Base-by-base conservation (phyloP, 129 eudicot genomes). In the Mikania micrantha region DNA sequence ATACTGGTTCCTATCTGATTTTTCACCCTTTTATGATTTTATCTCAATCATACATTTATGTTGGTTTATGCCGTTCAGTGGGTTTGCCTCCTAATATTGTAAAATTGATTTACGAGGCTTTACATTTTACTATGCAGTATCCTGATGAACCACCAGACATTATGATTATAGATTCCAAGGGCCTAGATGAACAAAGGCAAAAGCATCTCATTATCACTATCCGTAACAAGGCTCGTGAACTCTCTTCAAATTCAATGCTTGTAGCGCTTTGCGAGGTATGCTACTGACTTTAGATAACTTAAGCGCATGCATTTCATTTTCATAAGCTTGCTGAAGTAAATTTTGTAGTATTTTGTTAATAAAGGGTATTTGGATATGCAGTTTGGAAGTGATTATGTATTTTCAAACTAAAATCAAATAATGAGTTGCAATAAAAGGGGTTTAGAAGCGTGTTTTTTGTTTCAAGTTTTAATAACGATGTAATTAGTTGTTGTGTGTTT, bases 211-310 rank as follows among this genome's bases (percentile, higher is more conserved):
- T 81, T 54, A 27, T 74, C 42, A 60, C 77, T 70, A 69, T 91
- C 24, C 75, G 66, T 42, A 74, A 80, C 56, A 85, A 79, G 79
- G 97, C 88, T 48, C 28, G 44, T 69, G 93, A 91, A 79, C 86
- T 91, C 69, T 72, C 86, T 66, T 87, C 97, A 3, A 85, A 65
- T 58, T 77, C 72, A 27, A 91, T 91, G 97, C 86, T 91, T 53
- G 87, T 91, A 54, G 90, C 97, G 13, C 90, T 91, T 72, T 91
- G 95, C 48, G 97, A 91, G 97, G 95, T 91, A 87, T 67, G 56
- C 62, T 31, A 5, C 39, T 28, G 45, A 24, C 16, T 54, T 31
- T 12, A 32, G 16, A 17, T 40, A 52, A 49, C 22, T 16, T 49
- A 52, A 68, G 22, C 22, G 25, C 29, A n/a, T 7, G 34, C n/a